Evolutionary conservation across 2,329 filamentous ascomycete genomes (phyloP).

Genomic region (Teratosphaeria pseudoeucalypti): DNA sequence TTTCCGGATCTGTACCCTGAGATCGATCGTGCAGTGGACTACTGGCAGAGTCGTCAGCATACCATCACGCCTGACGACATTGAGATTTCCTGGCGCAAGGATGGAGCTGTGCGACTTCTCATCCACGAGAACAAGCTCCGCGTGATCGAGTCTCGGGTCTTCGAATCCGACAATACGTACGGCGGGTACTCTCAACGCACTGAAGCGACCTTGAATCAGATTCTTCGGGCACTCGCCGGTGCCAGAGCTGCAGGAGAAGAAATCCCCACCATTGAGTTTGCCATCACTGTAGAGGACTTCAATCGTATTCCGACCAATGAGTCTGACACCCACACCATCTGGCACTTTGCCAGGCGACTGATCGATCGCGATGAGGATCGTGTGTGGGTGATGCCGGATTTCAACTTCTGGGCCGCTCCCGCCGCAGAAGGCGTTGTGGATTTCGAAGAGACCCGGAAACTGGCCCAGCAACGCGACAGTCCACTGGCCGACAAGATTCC

Average conservation of each 20-base stretch:
- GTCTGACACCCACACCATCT: constrained; percentile 23
- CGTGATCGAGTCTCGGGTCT: not conserved
- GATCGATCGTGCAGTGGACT: constrained; percentile 20
- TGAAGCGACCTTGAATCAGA: constrained; percentile 34
- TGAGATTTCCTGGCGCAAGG: constrained; percentile 19
- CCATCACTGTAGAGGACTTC: constrained; percentile 4
- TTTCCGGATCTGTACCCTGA: constrained; percentile 25
- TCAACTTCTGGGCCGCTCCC: constrained; percentile 44
- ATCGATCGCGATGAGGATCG: constrained; percentile 24
- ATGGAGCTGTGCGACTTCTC: constrained; percentile 25
- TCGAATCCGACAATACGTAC: not conserved
- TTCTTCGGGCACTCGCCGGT: constrained; percentile 39
- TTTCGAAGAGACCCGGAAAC: constrained; percentile 16
- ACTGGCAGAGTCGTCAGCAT: constrained; percentile 17
- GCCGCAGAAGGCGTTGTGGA: constrained; percentile 12
- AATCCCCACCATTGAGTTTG: constrained; percentile 2
- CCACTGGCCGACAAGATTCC: constrained; percentile 31
- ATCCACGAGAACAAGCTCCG: constrained; percentile 25
- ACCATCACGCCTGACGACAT: constrained; percentile 15
- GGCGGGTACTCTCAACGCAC: not conserved
- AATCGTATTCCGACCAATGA: constrained; percentile 17
- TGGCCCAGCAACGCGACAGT: constrained; percentile 10
- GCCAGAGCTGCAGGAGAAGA: constrained; percentile 29
- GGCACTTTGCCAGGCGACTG: constrained; percentile 28
- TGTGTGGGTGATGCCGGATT: constrained; percentile 44